Base-by-base conservation (phyloP, 2,329 filamentous ascomycete species). In the Aspergillus alliaceus region DNA sequence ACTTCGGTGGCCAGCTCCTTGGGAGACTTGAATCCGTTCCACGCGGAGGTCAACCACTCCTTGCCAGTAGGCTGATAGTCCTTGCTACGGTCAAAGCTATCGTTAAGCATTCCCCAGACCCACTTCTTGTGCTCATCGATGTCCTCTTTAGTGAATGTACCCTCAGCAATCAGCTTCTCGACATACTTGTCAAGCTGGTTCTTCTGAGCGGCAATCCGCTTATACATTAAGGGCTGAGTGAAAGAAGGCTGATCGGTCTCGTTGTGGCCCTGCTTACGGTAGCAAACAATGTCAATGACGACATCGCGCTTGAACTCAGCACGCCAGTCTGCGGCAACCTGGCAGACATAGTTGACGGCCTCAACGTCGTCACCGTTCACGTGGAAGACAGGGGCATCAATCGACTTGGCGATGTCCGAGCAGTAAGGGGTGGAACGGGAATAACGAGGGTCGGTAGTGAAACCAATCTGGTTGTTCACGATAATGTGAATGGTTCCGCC, bases 161-260 rank as follows among this genome's bases (percentile, higher is more conserved):
- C 91, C 71, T 97, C 93, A 61, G 91, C 83, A 42, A 97, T 82
- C 53, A 99, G 87, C 82, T 96, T 90, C 71, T 96, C 86, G 66
- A 95, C 86, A 74, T 99, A 99, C 70, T 91, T 90, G 72, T 96
- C 89, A 58, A 99, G 87, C 73, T 95, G 90, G 46, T 89, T 86
- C 63, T 89, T 84, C 75, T 98, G 91, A 59, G 88, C 84, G 66
- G 87, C 85, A 73, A 99, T 98, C 71, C 90, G 90, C 87, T 98
- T 97, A 86, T 99, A 99, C 95, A 99, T 99, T 67, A 97, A 81
- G 39, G 95, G 95, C 76, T 99, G 95, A n/a, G 95, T 99, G 83
- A 99, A 99, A 39, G 93, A 96, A 48, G 95, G 95, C 82, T 99
- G 95, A 74, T 99, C 95, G 11, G 95, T 99, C 82, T 99, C 95